Evolutionary conservation across 129 eudicot species (phyloP).

Genomic region (Gnaphalium uliginosum): DNA sequence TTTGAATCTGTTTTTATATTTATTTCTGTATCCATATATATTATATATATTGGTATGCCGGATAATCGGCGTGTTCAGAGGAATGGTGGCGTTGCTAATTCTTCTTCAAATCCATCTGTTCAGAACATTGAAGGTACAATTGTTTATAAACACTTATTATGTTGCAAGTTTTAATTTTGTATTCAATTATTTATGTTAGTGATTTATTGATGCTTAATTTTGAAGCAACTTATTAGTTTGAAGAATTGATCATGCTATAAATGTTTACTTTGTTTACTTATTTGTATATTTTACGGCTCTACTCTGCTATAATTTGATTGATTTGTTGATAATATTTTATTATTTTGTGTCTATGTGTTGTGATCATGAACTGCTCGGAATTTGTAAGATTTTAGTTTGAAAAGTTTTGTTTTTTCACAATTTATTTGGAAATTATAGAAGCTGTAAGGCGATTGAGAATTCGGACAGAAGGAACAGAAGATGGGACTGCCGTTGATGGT

Average conservation of each 20-base stretch:
- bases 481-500: slow-evolving; percentile 38
- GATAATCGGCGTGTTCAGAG: slow-evolving; percentile 65
- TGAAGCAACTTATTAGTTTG: slow-evolving; percentile 32
- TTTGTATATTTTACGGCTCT: slow-evolving; percentile 3
- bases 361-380: slow-evolving; percentile 14
- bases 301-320: slow-evolving; percentile 4
- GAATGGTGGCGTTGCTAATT: slow-evolving; percentile 53
- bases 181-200: slow-evolving; percentile 7
- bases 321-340: background rate
- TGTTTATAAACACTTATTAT: background rate
- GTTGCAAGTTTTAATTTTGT: slow-evolving; percentile 14
- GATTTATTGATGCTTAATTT: slow-evolving; percentile 38
- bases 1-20: background rate
- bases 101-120: slow-evolving; percentile 49
- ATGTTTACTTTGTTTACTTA: slow-evolving; percentile 11
- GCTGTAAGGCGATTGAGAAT: slow-evolving; percentile 51
- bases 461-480: slow-evolving; percentile 41
- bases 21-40: background rate
- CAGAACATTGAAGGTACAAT: slow-evolving; percentile 62
- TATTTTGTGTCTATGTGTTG: background rate
- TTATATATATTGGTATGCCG: slow-evolving; percentile 51
- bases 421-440: slow-evolving; percentile 34
- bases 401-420: background rate
- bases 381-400: background rate
- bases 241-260: slow-evolving; percentile 25